phyloP scores from a whole-genome alignment of 352 stramenopile species.

The Peronospora farinosa region DNA sequence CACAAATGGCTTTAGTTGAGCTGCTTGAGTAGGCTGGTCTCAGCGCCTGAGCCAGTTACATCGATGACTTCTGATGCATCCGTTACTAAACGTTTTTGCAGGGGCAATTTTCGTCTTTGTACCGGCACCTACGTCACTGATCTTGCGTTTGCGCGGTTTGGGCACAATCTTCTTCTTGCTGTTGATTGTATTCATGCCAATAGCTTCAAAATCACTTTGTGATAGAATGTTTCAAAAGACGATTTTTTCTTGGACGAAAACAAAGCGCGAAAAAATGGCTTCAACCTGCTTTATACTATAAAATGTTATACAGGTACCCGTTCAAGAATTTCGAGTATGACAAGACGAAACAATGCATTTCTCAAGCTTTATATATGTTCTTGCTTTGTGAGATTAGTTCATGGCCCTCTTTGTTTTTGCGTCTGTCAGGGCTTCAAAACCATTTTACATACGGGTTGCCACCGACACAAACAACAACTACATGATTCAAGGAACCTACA shows the following conservation, averaged over 20 bases:
- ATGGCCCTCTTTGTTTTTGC: background rate
- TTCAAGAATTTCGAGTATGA: background rate
- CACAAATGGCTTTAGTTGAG: slow-evolving; percentile 67
- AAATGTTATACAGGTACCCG: too few relatives aligned
- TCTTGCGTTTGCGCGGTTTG: slow-evolving; percentile 72
- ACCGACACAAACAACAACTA: slow-evolving; percentile 15
- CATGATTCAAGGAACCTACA: slow-evolving; percentile 3
- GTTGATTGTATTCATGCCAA: slow-evolving; percentile 7
- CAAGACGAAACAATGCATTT: too few relatives aligned
- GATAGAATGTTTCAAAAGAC: too few relatives aligned
- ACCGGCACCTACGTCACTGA: slow-evolving; percentile 41
- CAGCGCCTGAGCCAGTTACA: slow-evolving; percentile 4
- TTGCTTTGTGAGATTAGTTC: slow-evolving; percentile 14
- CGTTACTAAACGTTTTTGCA: slow-evolving; percentile 28
- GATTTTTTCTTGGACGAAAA: too few relatives aligned
- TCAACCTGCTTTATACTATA: too few relatives aligned
- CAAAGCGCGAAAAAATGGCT: too few relatives aligned
- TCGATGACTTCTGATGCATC: slow-evolving; percentile 7
- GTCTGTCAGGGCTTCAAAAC: slow-evolving; percentile 4
- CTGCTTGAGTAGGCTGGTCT: slow-evolving; percentile 14
- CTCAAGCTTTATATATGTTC: slow-evolving; percentile 34
- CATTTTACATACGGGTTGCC: slow-evolving; percentile 23
- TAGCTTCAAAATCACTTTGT: too few relatives aligned
- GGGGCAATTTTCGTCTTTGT: slow-evolving; percentile 31
- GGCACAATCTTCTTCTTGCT: slow-evolving; percentile 69